phyloP scores from a whole-genome alignment of 768 basidiomycete genomes.

The Lentinula edodes region DNA sequence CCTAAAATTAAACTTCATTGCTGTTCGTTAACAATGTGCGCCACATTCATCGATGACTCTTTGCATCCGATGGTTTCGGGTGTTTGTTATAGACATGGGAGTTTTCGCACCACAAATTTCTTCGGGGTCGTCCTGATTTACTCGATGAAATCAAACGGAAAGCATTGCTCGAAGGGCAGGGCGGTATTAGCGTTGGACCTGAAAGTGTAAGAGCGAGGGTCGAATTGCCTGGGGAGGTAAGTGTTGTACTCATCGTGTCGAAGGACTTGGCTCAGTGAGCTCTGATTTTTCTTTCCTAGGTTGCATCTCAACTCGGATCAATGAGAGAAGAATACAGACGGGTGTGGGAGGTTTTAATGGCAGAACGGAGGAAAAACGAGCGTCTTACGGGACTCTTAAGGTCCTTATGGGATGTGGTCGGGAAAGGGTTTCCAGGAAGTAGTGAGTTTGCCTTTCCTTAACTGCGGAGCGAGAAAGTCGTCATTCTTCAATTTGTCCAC shows the following conservation, averaged over 20 bases:
- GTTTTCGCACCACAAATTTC: constrained; percentile 83
- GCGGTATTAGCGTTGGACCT: constrained; percentile 10
- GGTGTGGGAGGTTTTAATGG: constrained; percentile 49
- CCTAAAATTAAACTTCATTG: not conserved
- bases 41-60: not conserved
- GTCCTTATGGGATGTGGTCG: constrained; percentile 57
- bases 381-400: constrained; percentile 54
- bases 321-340: constrained; percentile 71
- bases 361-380: constrained; percentile 58
- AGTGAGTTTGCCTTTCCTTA: constrained; percentile 30
- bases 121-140: constrained; percentile 74
- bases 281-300: constrained; percentile 25
- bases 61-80: not conserved
- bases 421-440: constrained; percentile 48
- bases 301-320: constrained; percentile 56
- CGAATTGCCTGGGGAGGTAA: constrained; percentile 77
- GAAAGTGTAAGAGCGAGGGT: constrained; percentile 53
- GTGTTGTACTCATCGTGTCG: constrained; percentile 7
- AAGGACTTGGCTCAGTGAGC: not conserved
- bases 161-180: constrained; percentile 75
- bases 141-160: constrained; percentile 86
- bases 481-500: not conserved
- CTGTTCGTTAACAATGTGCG: not conserved
- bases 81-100: constrained; percentile 60
- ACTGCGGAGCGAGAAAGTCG: not conserved